A percentile compares a stretch with the other conserved stretches of the same genome.
Conservation (phyloP, 176 grass and related monocot species). For the Aechmea fasciata region DNA sequence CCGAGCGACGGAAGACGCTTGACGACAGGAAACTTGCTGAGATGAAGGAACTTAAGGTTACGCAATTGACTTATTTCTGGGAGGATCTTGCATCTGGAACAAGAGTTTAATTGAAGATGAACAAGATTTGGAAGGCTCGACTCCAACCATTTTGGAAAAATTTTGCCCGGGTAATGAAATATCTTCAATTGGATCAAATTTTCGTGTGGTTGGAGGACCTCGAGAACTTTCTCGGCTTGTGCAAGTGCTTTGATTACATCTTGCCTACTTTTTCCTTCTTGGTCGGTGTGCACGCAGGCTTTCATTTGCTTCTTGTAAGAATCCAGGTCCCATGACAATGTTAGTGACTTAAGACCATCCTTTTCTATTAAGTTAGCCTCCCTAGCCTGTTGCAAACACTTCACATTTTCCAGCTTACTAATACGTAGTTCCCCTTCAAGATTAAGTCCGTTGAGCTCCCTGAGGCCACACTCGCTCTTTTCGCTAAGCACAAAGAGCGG, state of each 20-base stretch:
- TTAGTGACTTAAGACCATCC: neutral
- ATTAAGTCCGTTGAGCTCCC: too few species aligned
- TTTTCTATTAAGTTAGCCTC: conserved; percentile 1
- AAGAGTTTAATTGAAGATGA: neutral
- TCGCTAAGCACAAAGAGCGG: neutral
- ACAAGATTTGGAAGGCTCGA: neutral
- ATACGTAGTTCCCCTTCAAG: neutral
- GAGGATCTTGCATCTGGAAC: neutral
- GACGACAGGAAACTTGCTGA: neutral
- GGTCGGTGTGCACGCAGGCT: neutral
- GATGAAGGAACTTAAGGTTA: neutral
- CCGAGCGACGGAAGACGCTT: neutral
- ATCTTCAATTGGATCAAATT: neutral
- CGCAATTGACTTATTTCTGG: neutral
- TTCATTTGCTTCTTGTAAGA: neutral
- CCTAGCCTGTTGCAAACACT: neutral
- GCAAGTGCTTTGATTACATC: neutral
- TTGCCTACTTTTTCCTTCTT: neutral
- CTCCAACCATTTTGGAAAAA: conserved; percentile 1
- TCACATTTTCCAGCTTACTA: neutral
- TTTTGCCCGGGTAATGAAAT: neutral
- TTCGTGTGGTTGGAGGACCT: neutral
- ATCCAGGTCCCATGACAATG: neutral
- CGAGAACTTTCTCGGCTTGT: neutral
- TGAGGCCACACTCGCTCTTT: neutral